Base-by-base conservation (phyloP, 148 eudicot species). In the Dianthus caryophyllus region DNA sequence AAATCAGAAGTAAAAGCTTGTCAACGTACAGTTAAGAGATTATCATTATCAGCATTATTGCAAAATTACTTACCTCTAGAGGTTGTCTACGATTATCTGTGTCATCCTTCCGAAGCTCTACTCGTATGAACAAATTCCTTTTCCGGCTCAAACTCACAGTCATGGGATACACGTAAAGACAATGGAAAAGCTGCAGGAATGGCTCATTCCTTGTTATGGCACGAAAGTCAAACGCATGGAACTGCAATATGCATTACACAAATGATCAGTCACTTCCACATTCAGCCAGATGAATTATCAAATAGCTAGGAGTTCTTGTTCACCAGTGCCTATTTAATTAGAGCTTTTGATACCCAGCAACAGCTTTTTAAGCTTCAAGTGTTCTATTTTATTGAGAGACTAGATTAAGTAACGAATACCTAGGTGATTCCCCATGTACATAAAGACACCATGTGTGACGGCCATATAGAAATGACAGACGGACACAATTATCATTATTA, bases 201-300 rank as follows among this genome's bases (percentile, higher is more conserved):
- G 99, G 99, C 83, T 95, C 99, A 60, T 89, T 95, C 84, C 97
- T 95, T n/a, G 89, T 81, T 65, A 87, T 90, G 70, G 83, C 84
- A 67, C 97, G 99, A 71, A 95, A 95, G 79, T 95, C 99, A 74
- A 95, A 95, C 18, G 97, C 99, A 73, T 90, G 93, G 78, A 95
- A 88, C 99, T 95, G 93, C 74, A 81, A 54, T 9, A 73, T 48
- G 46, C 13, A 65, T 61, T 30, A 36, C 51, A 65, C 16, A 57
- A 73, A 33, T 22, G 41, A 48, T 47, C 63, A 65, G 14, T 65
- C 61, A 44, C 55, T 65, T 70, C 26, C 50, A 44, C 53, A 64
- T 67, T 46, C 44, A 24, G 59, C 36, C 61, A 54, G 33, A 31
- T 39, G 17, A 44, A 8, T 36, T 10, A 10, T 48, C 8, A 29